Conservation (phyloP, 345 rosid species). For the Eucalyptus pauciflora region DNA sequence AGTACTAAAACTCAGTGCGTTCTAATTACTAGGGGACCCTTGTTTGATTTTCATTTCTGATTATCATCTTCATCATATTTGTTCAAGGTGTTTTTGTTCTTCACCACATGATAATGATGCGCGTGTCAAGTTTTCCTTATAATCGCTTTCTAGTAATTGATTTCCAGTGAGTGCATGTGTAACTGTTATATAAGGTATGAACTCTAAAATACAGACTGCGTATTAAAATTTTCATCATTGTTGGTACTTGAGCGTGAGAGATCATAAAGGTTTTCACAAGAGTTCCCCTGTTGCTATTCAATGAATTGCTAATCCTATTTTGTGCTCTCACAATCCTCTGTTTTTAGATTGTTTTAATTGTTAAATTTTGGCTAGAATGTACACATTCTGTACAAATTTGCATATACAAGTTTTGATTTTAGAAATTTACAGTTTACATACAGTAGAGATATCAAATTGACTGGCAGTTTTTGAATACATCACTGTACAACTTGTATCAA, state of each 20-base stretch:
- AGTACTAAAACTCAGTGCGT: background rate
- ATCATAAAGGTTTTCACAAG: background rate
- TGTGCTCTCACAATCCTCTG: background rate
- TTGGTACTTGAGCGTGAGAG: background rate
- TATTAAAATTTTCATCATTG: background rate
- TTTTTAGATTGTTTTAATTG: background rate
- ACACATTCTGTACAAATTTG: background rate
- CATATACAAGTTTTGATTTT: background rate
- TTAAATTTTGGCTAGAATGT: background rate
- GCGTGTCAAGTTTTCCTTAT: background rate
- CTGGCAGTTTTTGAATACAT: background rate
- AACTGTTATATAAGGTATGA: background rate
- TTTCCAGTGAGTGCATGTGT: background rate
- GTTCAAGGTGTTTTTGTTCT: background rate
- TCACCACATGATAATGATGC: background rate
- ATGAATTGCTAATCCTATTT: background rate
- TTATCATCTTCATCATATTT: background rate
- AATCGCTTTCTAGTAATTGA: background rate
- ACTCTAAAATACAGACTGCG: background rate
- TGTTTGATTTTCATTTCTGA: background rate
- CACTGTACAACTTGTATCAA: background rate
- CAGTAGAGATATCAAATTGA: background rate
- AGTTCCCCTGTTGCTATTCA: background rate
- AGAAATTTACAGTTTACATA: background rate
- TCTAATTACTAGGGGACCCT: background rate